phyloP scores from a whole-genome alignment of 2,329 filamentous ascomycete species.

The Pestalotiopsis sp. region DNA sequence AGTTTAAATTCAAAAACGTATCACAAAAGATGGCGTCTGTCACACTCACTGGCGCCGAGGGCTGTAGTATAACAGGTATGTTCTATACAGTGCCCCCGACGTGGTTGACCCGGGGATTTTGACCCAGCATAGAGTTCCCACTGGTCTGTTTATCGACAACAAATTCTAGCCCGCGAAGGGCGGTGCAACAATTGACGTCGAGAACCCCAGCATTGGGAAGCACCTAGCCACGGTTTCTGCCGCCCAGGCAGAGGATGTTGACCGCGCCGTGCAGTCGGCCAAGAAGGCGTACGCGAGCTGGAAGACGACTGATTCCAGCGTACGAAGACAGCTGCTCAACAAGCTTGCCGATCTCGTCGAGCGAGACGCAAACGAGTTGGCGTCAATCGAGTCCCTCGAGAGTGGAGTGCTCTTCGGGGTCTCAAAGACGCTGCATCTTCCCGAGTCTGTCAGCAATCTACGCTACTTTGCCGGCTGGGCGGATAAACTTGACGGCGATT shows the following conservation, averaged over 20 bases:
- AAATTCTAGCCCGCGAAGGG: background rate
- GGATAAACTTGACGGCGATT: constrained; percentile 21
- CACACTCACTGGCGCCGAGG: background rate
- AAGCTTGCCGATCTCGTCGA: background rate
- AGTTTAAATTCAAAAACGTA: background rate
- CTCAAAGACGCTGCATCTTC: constrained; percentile 46
- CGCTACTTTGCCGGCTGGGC: constrained; percentile 54
- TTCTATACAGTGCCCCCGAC: background rate
- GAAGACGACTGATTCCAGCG: background rate
- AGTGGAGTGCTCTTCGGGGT: constrained; percentile 51
- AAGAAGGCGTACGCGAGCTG: background rate
- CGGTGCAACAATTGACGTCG: background rate
- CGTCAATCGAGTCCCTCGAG: constrained; percentile 34
- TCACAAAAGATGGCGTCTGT: background rate
- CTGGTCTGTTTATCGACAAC: constrained; percentile 2
- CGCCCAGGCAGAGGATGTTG: background rate
- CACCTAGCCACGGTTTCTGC: background rate
- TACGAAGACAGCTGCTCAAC: background rate
- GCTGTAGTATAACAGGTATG: background rate
- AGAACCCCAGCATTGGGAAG: constrained; percentile 5
- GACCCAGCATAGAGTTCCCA: background rate
- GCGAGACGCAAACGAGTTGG: background rate
- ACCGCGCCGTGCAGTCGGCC: background rate
- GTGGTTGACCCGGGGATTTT: background rate
- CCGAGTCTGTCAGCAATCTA: constrained; percentile 49